Conservation (phyloP, 2,329 filamentous ascomycete genomes). For the Xylaria sp. region DNA sequence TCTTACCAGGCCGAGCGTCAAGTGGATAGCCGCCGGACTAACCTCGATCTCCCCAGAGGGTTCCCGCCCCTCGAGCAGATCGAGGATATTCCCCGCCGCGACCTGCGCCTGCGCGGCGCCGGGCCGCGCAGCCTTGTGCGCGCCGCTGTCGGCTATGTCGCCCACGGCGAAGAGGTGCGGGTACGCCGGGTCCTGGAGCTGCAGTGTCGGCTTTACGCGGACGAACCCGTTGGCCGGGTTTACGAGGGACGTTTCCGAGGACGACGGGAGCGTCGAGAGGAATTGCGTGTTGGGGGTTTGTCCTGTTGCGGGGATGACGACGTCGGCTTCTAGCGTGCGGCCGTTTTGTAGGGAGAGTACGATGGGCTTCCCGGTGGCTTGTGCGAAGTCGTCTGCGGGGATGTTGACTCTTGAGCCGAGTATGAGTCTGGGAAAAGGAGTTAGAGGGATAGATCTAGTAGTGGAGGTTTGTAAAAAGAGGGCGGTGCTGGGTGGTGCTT, state of each 20-base stretch:
- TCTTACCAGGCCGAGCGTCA: slow-evolving; percentile 54
- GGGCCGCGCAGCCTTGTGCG: slow-evolving; percentile 58
- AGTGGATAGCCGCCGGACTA: slow-evolving; percentile 53
- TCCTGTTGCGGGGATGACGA: slow-evolving; percentile 60
- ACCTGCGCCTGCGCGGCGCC: slow-evolving; percentile 57
- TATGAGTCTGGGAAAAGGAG: slow-evolving; percentile 34
- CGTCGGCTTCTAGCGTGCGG: slow-evolving; percentile 52
- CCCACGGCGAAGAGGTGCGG: slow-evolving; percentile 63
- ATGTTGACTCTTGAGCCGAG: slow-evolving; percentile 47
- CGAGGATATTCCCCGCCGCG: slow-evolving; percentile 59
- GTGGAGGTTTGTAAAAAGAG: not conserved
- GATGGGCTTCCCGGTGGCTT: slow-evolving; percentile 32
- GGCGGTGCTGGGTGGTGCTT: slow-evolving; percentile 23
- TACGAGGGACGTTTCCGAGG: slow-evolving; percentile 39
- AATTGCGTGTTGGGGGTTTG: slow-evolving; percentile 60
- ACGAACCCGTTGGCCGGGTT: slow-evolving; percentile 52
- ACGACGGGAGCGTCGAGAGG: slow-evolving; percentile 49
- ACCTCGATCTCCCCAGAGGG: slow-evolving; percentile 49
- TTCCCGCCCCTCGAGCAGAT: slow-evolving; percentile 52
- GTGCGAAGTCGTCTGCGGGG: slow-evolving; percentile 44
- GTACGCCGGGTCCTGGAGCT: slow-evolving; percentile 53
- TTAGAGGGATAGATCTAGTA: slow-evolving; percentile 2
- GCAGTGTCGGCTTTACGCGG: slow-evolving; percentile 59
- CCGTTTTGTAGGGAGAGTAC: slow-evolving; percentile 51
- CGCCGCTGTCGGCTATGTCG: slow-evolving; percentile 61